Conservation (phyloP, 75 land plant species). For the Selaginella moellendorffii region DNA sequence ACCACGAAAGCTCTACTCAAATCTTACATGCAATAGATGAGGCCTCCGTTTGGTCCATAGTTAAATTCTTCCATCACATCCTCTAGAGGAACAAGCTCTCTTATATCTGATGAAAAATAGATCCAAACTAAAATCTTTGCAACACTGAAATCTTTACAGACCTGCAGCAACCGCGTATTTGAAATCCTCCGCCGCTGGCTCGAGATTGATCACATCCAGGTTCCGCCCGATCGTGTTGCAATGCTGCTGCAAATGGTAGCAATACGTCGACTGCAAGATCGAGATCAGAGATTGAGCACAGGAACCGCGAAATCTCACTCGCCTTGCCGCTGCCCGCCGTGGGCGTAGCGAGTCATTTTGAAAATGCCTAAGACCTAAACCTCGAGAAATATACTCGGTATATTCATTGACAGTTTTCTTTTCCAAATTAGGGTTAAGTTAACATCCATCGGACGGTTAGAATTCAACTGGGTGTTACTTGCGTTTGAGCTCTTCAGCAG, state of each 20-base stretch:
- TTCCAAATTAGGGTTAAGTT: no score
- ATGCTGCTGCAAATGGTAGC: slow-evolving; percentile 65
- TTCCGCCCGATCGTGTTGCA: slow-evolving; percentile 53
- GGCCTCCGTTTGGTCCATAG: slow-evolving; percentile 88
- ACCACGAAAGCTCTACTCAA: no score
- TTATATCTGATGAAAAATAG: slow-evolving; percentile 64
- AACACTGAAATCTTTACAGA: no score
- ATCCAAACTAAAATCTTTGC: no score
- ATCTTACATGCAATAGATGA: slow-evolving; percentile 99
- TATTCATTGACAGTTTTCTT: no score
- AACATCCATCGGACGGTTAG: no score
- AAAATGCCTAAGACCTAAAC: no score
- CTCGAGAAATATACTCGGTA: no score
- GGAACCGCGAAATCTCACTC: neutral
- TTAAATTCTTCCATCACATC: slow-evolving; percentile 97
- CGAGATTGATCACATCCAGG: slow-evolving; percentile 76
- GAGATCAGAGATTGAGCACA: neutral
- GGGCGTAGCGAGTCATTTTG: no score
- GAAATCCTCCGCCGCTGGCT: slow-evolving; percentile 93
- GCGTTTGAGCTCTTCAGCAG: no score
- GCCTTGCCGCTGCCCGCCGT: slow-evolving; percentile 99
- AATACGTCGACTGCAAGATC: slow-evolving; percentile 74
- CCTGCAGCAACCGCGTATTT: slow-evolving; percentile 85
- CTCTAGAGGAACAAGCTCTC: slow-evolving; percentile 78
- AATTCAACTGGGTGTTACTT: no score